These are phyloP conservation scores for Vanrija pseudolonga DNA, from an alignment of 1,284 basidiomycete species.

Conservation along the genomic window DNA sequence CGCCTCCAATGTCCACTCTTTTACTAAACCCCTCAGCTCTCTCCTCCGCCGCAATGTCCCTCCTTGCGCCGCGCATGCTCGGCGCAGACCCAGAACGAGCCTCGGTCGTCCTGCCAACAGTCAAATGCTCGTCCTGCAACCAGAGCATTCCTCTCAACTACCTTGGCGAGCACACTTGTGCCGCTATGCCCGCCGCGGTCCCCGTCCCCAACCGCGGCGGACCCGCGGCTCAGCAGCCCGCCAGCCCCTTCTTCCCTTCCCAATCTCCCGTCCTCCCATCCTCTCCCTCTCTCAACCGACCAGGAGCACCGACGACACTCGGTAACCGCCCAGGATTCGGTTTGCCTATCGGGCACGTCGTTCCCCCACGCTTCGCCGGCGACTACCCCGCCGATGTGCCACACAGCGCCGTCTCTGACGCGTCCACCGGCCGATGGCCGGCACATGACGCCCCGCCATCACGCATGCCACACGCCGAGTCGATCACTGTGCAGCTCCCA, in stretches of 20 bases:
- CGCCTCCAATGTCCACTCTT: no score
- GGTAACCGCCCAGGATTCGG: neutral
- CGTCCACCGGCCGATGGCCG: conserved; percentile 10
- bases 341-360: neutral
- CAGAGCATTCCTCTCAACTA: conserved; percentile 63
- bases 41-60: conserved; percentile 8
- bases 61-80: conserved; percentile 13
- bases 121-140: conserved; percentile 75
- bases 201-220: conserved; percentile 5
- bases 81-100: conserved; percentile 51
- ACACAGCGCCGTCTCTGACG: conserved; percentile 7
- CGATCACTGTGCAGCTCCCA: conserved; percentile 33
- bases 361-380: neutral
- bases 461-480: conserved; percentile 6
- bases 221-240: conserved; percentile 20
- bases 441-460: conserved; percentile 18
- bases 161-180: conserved; percentile 70
- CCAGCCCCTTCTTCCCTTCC: conserved; percentile 35
- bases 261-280: conserved; percentile 14
- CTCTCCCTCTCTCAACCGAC: neutral
- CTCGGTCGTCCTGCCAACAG: conserved; percentile 71
- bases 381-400: conserved; percentile 15
- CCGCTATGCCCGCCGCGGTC: conserved; percentile 23
- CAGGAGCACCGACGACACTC: neutral
- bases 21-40: no score